Conservation (phyloP, 352 stramenopile species). For the Phytophthora melonis region DNA sequence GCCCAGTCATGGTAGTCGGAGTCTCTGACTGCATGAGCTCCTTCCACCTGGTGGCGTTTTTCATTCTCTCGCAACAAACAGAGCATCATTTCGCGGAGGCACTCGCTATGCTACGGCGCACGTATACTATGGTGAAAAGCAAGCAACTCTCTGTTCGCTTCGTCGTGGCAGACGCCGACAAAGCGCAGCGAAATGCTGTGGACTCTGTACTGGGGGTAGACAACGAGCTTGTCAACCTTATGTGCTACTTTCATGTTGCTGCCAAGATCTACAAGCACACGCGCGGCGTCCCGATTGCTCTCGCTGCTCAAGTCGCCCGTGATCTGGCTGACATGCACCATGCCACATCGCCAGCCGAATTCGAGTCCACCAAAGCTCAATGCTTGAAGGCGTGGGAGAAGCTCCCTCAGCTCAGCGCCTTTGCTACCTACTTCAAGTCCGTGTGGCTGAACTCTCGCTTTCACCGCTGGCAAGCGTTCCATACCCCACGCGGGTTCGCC, state of each 20-base stretch:
- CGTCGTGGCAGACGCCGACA: conserved; percentile 12
- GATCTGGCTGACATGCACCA: conserved; percentile 8
- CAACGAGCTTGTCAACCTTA: too few relatives aligned
- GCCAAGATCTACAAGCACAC: too few relatives aligned
- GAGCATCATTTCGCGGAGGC: too few relatives aligned
- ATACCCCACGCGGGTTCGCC: conserved; percentile 3
- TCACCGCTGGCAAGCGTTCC: conserved; percentile 1
- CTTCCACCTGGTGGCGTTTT: too few relatives aligned
- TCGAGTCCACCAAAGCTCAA: not conserved
- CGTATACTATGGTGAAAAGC: too few relatives aligned
- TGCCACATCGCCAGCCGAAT: not conserved
- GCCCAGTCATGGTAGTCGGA: conserved; percentile 26
- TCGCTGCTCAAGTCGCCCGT: not conserved
- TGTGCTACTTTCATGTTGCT: too few relatives aligned
- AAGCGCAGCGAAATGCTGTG: conserved; percentile 7
- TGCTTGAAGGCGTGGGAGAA: conserved; percentile 4
- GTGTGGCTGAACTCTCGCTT: conserved; percentile 1
- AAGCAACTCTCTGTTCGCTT: not conserved
- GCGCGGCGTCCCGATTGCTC: too few relatives aligned
- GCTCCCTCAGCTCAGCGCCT: not conserved
- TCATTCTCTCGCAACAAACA: too few relatives aligned
- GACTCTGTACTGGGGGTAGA: too few relatives aligned
- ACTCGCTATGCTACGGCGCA: too few relatives aligned
- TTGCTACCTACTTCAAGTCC: not conserved
- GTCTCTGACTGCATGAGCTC: conserved; percentile 27